phyloP scores from a whole-genome alignment of 345 rosid genomes.

The Corchorus olitorius region DNA sequence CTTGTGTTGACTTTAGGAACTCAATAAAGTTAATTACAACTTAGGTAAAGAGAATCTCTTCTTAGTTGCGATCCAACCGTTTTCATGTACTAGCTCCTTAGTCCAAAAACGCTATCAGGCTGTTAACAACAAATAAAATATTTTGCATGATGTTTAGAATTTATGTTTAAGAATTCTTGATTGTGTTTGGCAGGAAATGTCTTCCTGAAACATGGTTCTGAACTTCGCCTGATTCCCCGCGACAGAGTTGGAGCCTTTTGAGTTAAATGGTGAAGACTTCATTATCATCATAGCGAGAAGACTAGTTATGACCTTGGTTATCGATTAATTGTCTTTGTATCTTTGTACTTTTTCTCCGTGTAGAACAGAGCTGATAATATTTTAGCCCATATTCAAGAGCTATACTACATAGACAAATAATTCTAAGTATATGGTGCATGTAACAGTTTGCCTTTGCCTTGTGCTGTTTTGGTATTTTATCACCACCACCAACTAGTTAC shows the following conservation, averaged over 20 bases:
- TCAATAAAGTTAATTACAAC: not conserved
- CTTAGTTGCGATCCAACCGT: not conserved
- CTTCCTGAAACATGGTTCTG: slow-evolving; percentile 95
- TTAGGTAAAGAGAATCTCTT: not conserved
- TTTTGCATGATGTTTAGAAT: not conserved
- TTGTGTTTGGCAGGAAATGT: slow-evolving; percentile 68
- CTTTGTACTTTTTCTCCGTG: not conserved
- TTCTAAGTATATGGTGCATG: not conserved
- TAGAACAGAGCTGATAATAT: slow-evolving; percentile 1
- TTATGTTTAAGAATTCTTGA: not conserved
- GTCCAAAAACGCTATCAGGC: not conserved
- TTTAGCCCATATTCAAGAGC: not conserved
- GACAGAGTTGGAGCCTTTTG: slow-evolving; percentile 82
- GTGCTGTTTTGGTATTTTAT: not conserved
- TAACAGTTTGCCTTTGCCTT: not conserved
- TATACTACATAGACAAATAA: not conserved
- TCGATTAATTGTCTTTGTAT: not conserved
- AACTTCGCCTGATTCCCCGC: slow-evolving; percentile 92
- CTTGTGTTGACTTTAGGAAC: not conserved
- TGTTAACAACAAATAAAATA: not conserved
- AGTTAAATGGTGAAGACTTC: not conserved
- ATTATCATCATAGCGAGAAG: not conserved
- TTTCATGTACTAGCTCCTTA: too few relatives aligned
- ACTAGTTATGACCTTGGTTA: not conserved
- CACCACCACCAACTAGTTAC: not conserved